Percentiles rank a stretch among this genome's conserved stretches.
Evolutionary conservation across 768 basidiomycete genomes (phyloP).

Genomic region (Trametes cubensis): DNA sequence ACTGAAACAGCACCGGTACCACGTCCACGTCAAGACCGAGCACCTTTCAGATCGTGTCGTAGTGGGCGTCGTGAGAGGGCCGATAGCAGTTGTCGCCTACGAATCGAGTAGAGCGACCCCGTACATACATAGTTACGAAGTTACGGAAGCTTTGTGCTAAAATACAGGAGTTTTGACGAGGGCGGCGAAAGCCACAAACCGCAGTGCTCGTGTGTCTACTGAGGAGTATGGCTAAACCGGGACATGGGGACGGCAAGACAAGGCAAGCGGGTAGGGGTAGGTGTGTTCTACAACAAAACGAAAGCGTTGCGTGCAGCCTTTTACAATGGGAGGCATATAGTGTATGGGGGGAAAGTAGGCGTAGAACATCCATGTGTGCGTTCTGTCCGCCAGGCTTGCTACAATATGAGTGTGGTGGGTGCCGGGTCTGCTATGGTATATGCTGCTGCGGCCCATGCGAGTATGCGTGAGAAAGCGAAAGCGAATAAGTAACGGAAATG

Average conservation of each 20-base stretch:
- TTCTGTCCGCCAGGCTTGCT: slow-evolving; percentile 14
- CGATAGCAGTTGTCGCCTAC: no score
- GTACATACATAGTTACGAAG: no score
- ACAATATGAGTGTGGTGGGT: slow-evolving; percentile 10
- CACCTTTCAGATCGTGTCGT: no score
- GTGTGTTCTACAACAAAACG: slow-evolving; percentile 13
- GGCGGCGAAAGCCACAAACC: slow-evolving; percentile 1
- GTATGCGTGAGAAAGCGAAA: background rate
- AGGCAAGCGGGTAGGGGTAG: background rate
- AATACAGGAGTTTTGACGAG: background rate
- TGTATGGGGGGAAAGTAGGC: slow-evolving; percentile 3
- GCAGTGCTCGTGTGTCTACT: slow-evolving; percentile 14
- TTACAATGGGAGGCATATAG: background rate
- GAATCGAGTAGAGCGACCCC: no score
- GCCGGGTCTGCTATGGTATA: slow-evolving; percentile 16
- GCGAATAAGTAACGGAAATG: slow-evolving; percentile 1
- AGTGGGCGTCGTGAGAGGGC: no score
- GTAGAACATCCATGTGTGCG: slow-evolving; percentile 14
- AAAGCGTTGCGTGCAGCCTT: background rate
- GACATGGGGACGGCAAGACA: background rate
- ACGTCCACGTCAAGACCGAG: no score
- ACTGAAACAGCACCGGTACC: no score
- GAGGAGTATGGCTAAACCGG: slow-evolving; percentile 10
- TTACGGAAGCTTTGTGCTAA: background rate
- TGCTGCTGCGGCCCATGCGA: slow-evolving; percentile 5